Percentiles rank a stretch among this genome's conserved stretches.
Evolutionary conservation across 2,329 filamentous ascomycete genomes (phyloP).

Genomic region (Epichloe sylvatica): DNA sequence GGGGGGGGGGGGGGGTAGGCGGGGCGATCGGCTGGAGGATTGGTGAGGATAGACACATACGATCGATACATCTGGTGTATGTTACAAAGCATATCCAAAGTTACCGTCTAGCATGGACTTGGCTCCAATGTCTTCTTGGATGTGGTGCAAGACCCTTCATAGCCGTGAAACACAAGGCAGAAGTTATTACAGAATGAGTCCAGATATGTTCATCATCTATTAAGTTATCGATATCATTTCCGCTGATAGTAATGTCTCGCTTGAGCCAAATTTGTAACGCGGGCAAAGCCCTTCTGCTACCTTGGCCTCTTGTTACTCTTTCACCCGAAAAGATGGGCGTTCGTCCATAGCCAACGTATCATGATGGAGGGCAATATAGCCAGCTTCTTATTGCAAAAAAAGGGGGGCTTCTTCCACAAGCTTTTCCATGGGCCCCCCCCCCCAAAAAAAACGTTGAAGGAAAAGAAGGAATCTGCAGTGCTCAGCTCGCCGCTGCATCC

Average conservation of each 20-base stretch:
- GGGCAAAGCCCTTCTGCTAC: neutral
- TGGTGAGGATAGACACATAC: too few species aligned
- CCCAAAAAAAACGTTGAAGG: neutral
- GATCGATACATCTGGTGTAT: too few species aligned
- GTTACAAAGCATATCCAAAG: too few species aligned
- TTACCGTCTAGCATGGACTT: neutral
- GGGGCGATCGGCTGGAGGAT: too few species aligned
- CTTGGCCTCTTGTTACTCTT: neutral
- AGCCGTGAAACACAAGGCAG: too few species aligned
- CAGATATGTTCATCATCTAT: neutral
- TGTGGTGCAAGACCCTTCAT: too few species aligned
- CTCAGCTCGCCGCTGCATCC: neutral
- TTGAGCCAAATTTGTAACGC: neutral
- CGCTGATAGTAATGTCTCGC: neutral
- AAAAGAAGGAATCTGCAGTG: neutral
- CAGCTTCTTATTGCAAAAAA: neutral
- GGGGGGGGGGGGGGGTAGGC: fast-evolving
- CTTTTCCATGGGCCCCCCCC: neutral
- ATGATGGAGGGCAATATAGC: neutral
- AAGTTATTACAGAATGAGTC: too few species aligned
- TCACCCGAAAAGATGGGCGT: neutral
- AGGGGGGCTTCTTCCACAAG: neutral
- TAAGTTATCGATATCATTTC: neutral
- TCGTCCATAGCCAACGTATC: neutral
- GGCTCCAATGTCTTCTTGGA: neutral